These are phyloP conservation scores for Quambalaria eucalypti DNA, from an alignment of 1,284 basidiomycete genomes.

Conservation along the genomic window DNA sequence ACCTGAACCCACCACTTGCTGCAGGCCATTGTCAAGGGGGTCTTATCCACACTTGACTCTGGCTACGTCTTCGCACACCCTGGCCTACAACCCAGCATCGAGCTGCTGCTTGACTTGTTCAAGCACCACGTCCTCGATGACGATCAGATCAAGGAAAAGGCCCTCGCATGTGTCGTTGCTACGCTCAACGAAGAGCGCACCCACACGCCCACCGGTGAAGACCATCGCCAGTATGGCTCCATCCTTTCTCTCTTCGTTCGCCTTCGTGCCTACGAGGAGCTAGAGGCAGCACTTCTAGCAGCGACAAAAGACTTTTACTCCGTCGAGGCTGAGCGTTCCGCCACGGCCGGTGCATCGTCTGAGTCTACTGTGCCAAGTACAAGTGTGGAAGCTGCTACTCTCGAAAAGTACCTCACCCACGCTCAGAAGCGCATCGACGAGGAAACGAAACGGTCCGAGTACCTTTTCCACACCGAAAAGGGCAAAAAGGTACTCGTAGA, in stretches of 20 bases:
- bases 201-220: background rate
- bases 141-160: constrained; percentile 9
- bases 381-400: background rate
- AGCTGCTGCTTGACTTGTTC: constrained; percentile 27
- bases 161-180: constrained; percentile 11
- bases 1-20: too few species aligned
- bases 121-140: constrained; percentile 24
- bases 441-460: constrained; percentile 20
- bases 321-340: constrained; percentile 11
- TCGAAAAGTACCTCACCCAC: constrained; percentile 20
- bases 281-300: constrained; percentile 16
- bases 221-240: background rate
- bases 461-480: constrained; percentile 14
- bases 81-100: constrained; percentile 12
- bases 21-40: constrained; percentile 2
- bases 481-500: constrained; percentile 15
- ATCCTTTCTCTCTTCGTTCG: constrained; percentile 25
- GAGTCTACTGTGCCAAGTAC: too few species aligned
- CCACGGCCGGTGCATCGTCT: constrained; percentile 2
- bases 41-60: constrained; percentile 7
- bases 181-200: constrained; percentile 18
- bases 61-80: constrained; percentile 4
- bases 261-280: constrained; percentile 15
- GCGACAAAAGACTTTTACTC: constrained; percentile 22
- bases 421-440: constrained; percentile 16